Base-by-base conservation (phyloP, 2,329 filamentous ascomycete species). In the Madurella fahalii region DNA sequence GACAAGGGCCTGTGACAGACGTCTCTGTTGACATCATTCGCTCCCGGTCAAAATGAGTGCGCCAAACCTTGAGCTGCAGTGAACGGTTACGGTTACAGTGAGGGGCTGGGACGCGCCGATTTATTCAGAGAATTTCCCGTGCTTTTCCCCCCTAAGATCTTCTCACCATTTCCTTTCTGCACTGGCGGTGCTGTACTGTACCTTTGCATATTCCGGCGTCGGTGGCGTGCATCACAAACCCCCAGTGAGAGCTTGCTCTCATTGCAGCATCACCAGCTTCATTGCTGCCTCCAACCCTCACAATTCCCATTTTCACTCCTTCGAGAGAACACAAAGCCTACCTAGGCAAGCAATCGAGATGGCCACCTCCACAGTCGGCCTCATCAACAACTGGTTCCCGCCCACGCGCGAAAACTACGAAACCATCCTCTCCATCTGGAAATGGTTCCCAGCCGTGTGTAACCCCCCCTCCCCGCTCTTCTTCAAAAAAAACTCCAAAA, bases 371-470 rank as follows among this genome's bases (percentile, higher is more conserved):
- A 63, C 45, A 53, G 79, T 80, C 74, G 71, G 77, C 11, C 65
- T 82, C 47, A 63, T 83, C 37, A 67, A 78, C 60, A 74, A 72
- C 55, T 84, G 80, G 79, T 69, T 83, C 58, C 83, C 83, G 15
- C 79, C 81, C 1, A 80, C 76, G 53, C 74, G 75, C 61, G 77
- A 81, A 61, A 78, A 84, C 68, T 86, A 81, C 68, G 73, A 83
- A 50, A 61, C 73, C 30, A 67, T 84, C 9, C 67, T 83, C 37
- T 74, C 67, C 30, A 61, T 75, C 47, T 86, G 82, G 74, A 74
- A 79, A 56, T 76, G 79, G 59, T 83, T 77, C 54, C 80, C 80
- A 1, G 47, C 81, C 3, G 25, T 25, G 25, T 17, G 81, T 84
- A 69, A 47, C 76, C 62, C 8, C 41, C 40, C 17, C 43, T 40